phyloP scores from a whole-genome alignment of 83 land plant genomes.

The Larix sibirica region DNA sequence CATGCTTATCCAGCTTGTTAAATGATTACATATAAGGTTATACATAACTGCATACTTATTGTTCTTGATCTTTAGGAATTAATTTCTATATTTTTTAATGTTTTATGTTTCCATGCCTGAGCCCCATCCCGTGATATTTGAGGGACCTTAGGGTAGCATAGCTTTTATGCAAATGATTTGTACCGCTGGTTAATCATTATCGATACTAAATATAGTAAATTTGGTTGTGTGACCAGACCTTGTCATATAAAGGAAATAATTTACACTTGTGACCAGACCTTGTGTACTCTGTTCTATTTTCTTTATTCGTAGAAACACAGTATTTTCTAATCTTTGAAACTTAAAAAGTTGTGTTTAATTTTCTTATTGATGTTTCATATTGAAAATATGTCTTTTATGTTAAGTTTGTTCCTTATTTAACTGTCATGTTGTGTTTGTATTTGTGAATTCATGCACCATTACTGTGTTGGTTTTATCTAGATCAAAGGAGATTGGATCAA shows the following conservation, averaged over 20 bases:
- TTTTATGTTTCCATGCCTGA: no score
- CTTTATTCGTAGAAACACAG: background rate
- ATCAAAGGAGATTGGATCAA: constrained; percentile 91
- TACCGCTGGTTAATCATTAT: no score
- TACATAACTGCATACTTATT: no score
- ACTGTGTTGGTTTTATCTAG: constrained; percentile 29
- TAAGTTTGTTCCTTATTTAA: background rate
- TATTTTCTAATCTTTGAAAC: background rate
- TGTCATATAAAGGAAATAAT: background rate
- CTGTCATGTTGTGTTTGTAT: background rate
- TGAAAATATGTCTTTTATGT: background rate
- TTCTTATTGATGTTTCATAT: background rate
- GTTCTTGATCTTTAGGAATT: no score
- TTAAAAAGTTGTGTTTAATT: background rate
- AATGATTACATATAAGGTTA: no score
- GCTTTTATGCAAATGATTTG: no score
- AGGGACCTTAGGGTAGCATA: no score
- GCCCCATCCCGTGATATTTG: no score
- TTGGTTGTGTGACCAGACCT: background rate
- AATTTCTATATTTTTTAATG: no score
- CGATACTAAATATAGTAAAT: background rate
- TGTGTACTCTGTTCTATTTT: background rate
- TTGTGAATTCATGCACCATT: background rate
- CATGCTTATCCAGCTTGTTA: no score
- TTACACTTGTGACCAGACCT: background rate